Conservation (phyloP, 2,329 filamentous ascomycete genomes). For the Ceratocystis variospora region DNA sequence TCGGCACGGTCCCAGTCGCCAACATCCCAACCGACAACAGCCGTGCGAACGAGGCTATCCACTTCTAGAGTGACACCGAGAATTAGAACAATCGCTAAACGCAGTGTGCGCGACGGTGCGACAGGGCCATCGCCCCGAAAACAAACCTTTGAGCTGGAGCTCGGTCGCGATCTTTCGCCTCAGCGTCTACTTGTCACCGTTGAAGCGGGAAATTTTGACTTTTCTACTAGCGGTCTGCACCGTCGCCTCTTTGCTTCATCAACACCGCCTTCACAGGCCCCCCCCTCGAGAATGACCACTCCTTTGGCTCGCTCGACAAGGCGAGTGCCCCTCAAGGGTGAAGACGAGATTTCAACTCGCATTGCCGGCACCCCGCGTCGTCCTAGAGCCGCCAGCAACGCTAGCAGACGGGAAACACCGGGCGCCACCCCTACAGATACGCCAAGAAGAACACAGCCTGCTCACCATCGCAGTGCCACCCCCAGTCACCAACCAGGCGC, state of each 20-base stretch:
- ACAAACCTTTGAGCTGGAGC: slow-evolving; percentile 43
- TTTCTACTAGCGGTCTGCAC: slow-evolving; percentile 25
- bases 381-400: background rate
- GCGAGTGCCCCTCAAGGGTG: slow-evolving; percentile 17
- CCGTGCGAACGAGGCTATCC: background rate
- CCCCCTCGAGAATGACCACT: background rate
- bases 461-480: slow-evolving; percentile 8
- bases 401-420: background rate
- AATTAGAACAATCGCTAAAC: background rate
- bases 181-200: slow-evolving; percentile 43
- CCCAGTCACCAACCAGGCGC: background rate
- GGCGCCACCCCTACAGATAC: background rate
- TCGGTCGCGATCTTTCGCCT: slow-evolving; percentile 36
- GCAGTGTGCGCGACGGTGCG: background rate
- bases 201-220: slow-evolving; percentile 34
- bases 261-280: slow-evolving; percentile 23
- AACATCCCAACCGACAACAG: background rate
- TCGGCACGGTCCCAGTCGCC: background rate
- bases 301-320: slow-evolving; percentile 4
- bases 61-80: too few species aligned
- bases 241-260: slow-evolving; percentile 33
- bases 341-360: slow-evolving; percentile 10
- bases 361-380: slow-evolving; percentile 12
- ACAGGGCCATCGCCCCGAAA: slow-evolving; percentile 36
- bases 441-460: background rate